phyloP scores from a whole-genome alignment of 2,329 filamentous ascomycete species.

The Dactylella cylindrospora region DNA sequence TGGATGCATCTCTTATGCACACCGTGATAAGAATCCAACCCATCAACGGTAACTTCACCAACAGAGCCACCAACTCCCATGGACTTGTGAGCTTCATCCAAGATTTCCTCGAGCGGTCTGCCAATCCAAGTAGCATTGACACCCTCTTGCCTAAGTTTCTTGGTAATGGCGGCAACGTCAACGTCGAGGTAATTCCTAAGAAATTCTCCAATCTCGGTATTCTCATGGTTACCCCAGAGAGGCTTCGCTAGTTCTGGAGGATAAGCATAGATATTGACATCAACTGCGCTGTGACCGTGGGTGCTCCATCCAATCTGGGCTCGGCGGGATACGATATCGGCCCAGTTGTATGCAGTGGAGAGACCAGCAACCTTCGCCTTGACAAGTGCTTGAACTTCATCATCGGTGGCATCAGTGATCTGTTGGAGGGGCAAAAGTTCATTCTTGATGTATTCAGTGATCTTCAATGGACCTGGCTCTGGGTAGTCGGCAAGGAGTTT shows the following conservation, averaged over 20 bases:
- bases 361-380: constrained; percentile 59
- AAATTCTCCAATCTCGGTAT: constrained; percentile 86
- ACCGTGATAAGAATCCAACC: constrained; percentile 37
- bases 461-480: constrained; percentile 55
- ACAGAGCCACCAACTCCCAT: constrained; percentile 38
- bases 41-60: constrained; percentile 29
- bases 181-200: constrained; percentile 75
- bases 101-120: constrained; percentile 20
- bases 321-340: constrained; percentile 81
- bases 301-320: constrained; percentile 92
- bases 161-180: constrained; percentile 74
- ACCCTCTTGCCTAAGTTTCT: constrained; percentile 66
- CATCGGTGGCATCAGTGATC: constrained; percentile 69
- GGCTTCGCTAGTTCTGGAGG: constrained; percentile 64
- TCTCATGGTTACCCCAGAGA: constrained; percentile 85
- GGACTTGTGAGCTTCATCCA: constrained; percentile 20
- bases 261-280: constrained; percentile 94
- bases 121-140: constrained; percentile 41
- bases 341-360: constrained; percentile 64
- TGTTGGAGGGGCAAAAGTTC: constrained; percentile 69
- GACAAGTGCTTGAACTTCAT: constrained; percentile 70
- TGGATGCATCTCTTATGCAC: constrained; percentile 43
- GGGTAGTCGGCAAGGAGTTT: constrained; percentile 58
- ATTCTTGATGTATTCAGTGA: constrained; percentile 65
- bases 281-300: constrained; percentile 87